Base-by-base conservation (phyloP, 2,329 filamentous ascomycete genomes). In the Penicillium sp. region DNA sequence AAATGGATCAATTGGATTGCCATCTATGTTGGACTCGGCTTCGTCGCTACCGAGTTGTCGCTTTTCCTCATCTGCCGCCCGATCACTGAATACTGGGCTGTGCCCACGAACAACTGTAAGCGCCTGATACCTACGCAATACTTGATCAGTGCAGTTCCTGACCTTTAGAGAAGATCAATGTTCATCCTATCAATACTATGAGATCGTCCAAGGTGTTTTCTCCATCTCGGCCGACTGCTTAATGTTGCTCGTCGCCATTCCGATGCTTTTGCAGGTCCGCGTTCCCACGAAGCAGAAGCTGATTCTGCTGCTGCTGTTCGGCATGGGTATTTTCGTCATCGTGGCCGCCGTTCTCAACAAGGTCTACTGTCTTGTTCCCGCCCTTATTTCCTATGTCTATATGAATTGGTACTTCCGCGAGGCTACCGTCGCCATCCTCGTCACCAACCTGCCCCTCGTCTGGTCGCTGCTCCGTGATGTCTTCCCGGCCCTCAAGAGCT, bases 1-100 rank as follows among this genome's bases (percentile, higher is more conserved):
- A 70, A 72, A 62, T 74, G 72, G 67, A 73, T 77, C 55, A 73
- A 74, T 36, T 75, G 71, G 44, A 68, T 74, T 19, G 65, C 73
- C 10, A 62, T 71, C 35, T 84, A 83, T 58, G 78, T 82, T 40
- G 76, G 59, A 2, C 35, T 79, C 4, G 74, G 77, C 22, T 84
- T 83, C 58, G 69, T 83, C 55, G 73, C 75, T 13, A 81, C 80
- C 63, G 81, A 83, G 63, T 64, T 84, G 19, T 70, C 81, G 0
- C 78, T 83, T 46, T 80, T 83, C 56, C 75, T 78, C n/a, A 81
- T 82, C 10, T 83, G 81, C 57, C 75, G 80, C 24, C 82, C 82
- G 11, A 73, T 84, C 53, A 66, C 70, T 5, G 70, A 81, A 51
- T 83, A 84, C 61, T 84, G 79, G 79, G 81, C 81, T 4, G 76